Base-by-base conservation (phyloP, 176 grass and related monocot genomes). In the Aegilops tauschii region DNA sequence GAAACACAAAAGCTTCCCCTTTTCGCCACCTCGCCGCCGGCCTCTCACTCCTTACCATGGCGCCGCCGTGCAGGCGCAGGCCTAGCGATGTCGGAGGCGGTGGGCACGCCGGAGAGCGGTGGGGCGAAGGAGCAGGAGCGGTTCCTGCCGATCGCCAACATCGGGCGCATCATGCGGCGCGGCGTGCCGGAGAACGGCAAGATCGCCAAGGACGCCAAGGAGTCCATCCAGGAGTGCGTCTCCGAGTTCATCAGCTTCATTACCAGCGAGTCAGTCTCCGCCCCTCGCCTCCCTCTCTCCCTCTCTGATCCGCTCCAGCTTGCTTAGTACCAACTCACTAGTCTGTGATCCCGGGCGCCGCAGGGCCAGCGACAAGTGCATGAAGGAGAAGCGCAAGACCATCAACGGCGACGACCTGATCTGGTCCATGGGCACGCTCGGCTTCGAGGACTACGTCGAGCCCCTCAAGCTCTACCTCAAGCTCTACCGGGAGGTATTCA, bases 221-320 rank as follows among this genome's bases (percentile, higher is more conserved):
- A 95, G 37, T 95, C 88, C 45, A 34, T 95, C 40, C 93, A 95
- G 86, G 93, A 95, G 86, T 95, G 93, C 65, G 88, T 93, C 49
- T 95, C 91, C 78, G 93, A 95, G 89, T 95, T 95, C 75, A 95
- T 95, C 58, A 93, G 93, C 77, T 95, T 95, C 80, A 80, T 95
- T 45, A 95, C 93, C 59, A 95, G 91, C 91, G 93, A 95, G 93
- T 93, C 37, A 82, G 83, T 68, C 1, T 7, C 6, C 6, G 31
- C 32, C 12, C 0, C 47, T 2, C 8, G 5, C 35, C 69, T 1
- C 1, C 13, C 8, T 27, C 3, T 9, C 25, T 4, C 72, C 28
- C 44, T 3, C 32, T 65, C 31, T 67, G 20, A 47, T 80, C 61
- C 29, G 66, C 80, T 73, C 79, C 50, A 30, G 6, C 5, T 50